Base-by-base conservation (phyloP, 2,329 filamentous ascomycete genomes). In the Dactylonectria macrodidyma region DNA sequence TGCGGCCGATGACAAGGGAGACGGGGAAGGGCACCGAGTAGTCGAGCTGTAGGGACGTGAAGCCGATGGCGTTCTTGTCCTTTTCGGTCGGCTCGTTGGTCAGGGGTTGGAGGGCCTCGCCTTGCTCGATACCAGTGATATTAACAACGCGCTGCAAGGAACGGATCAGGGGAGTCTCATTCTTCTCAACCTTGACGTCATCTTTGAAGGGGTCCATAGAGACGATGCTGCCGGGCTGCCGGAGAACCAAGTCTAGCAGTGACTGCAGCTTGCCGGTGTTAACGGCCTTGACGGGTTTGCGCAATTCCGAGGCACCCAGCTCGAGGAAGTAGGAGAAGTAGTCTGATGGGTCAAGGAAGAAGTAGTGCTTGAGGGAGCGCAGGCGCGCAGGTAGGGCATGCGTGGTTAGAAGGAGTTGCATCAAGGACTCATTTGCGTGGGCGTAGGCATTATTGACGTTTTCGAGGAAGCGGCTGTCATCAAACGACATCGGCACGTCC, bases 251-350 rank as follows among this genome's bases (percentile, higher is more conserved):
- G 79, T 99, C 96, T n/a, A 99, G 89, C 33, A 99, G 85, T 10
- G 95, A 98, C 80, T 99, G 96, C 48, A 99, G 86, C 81, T 99
- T 99, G 80, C 91, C 91, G 62, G 93, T 93, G 77, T 98, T 99
- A 81, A 98, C 95, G 61, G 88, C 88, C 78, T 94, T 94, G 66
- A 95, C 93, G 36, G 93, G 92, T 79, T 98, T 98, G 76, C 94
- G 93, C 66, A 99, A 87, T 81, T 99, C 96, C 1, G 95, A 95
- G 34, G 93, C 88, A 62, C 94, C 91, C 22, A 99, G 90, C 78
- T 99, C 96, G 67, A 99, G 90, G 80, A 99, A 99, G 81, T 98
- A 97, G 3, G 95, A 95, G 81, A 99, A 98, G 84, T 97, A 99
- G 80, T 99, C 96, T 38, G 96, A 98, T 9, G 95, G 93, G 75